These are phyloP conservation scores for Claviceps sp. DNA, from an alignment of 2,329 filamentous ascomycete genomes.

Conservation along the genomic window DNA sequence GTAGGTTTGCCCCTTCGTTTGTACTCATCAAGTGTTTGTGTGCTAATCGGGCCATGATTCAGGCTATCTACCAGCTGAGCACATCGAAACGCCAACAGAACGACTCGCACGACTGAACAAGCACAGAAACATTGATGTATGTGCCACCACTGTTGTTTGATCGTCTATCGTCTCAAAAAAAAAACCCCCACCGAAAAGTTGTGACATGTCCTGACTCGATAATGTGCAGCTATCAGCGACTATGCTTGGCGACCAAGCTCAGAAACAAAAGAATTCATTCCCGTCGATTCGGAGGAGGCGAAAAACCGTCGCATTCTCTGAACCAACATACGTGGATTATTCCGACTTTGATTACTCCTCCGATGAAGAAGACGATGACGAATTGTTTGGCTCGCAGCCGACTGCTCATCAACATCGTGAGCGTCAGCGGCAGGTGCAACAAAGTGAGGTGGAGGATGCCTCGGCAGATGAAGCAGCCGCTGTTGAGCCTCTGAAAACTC, in stretches of 20 bases:
- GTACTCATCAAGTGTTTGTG: not conserved
- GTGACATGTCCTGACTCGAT: slow-evolving; percentile 10
- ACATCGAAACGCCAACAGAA: slow-evolving; percentile 96
- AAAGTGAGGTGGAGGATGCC: slow-evolving; percentile 14
- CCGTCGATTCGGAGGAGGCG: slow-evolving; percentile 74
- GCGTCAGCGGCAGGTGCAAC: slow-evolving; percentile 16
- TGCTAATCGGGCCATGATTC: not conserved
- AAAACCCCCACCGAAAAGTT: not conserved
- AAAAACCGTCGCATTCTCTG: slow-evolving; percentile 76
- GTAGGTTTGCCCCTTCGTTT: slow-evolving; percentile 22
- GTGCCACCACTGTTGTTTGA: slow-evolving; percentile 15
- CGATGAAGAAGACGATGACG: slow-evolving; percentile 49
- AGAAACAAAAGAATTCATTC: slow-evolving; percentile 70
- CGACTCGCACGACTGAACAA: slow-evolving; percentile 88
- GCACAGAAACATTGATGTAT: slow-evolving; percentile 91
- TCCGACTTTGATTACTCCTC: slow-evolving; percentile 76
- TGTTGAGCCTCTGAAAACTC: slow-evolving; percentile 42
- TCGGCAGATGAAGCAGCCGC: slow-evolving; percentile 38
- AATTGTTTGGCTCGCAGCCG: slow-evolving; percentile 24
- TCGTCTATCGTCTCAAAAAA: not conserved
- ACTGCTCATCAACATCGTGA: slow-evolving; percentile 17
- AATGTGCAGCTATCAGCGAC: slow-evolving; percentile 40
- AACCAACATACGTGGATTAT: slow-evolving; percentile 78
- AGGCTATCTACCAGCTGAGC: slow-evolving; percentile 94
- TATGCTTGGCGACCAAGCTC: slow-evolving; percentile 50